Base-by-base conservation (phyloP, 2,329 filamentous ascomycete species). In the Ceratocystis lukuohia region DNA sequence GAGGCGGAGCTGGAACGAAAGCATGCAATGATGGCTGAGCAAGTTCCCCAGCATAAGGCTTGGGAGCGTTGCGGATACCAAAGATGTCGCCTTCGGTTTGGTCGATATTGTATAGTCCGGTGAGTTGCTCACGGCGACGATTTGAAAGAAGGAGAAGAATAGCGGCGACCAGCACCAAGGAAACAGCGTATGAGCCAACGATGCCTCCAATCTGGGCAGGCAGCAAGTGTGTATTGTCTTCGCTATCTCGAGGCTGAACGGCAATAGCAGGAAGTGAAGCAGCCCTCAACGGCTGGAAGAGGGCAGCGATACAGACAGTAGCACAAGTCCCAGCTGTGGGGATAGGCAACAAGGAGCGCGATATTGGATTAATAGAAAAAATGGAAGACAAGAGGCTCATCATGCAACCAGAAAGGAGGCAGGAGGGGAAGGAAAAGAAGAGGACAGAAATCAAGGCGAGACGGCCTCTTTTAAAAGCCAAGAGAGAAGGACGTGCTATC, bases 121-220 rank as follows among this genome's bases (percentile, higher is more conserved):
- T 72, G 57, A 85, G 74, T 68, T 79, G 80, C 62, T 81, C 76
- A 28, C 82, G 80, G 25, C 83, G 78, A 68, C 74, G 79, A 74
- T 80, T 84, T 64, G 81, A 77, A 6, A 91, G 79, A 25, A 82
- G 74, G 53, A 91, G 78, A 6, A 91, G 78, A 61, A 84, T 77
- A 44, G 84, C 78, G 71, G 89, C 86, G 71, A 94, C 84, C 71
- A 94, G 75, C 72, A 91, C 80, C 72, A 95, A 81, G 45, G 85
- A 89, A 68, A 90, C 75, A 67, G 92, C 81, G 83, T 96, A 96
- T 68, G 89, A 87, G 69, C 87, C 91, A 68, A 93, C 82, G 68
- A 97, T 88, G 70, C 87, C 90, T 69, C 88, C 88, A 71, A 96
- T 86, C 75, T 96, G 88, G 68, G 85, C 86, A 20, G 91, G 90